phyloP scores from a whole-genome alignment of 176 grass and related monocot genomes.

The Carex littledalei region DNA sequence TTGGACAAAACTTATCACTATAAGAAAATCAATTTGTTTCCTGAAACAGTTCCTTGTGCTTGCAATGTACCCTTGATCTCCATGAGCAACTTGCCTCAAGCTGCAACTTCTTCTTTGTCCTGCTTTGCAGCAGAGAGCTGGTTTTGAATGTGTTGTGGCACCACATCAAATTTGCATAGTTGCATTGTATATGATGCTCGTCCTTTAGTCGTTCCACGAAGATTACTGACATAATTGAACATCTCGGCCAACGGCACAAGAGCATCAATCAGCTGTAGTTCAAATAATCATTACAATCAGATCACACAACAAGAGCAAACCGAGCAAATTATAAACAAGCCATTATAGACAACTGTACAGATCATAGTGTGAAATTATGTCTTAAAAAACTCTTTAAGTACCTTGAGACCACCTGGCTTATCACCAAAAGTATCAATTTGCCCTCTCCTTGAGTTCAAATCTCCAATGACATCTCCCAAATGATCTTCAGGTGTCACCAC shows the following conservation, averaged over 20 bases:
- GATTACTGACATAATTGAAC: conserved; percentile 92
- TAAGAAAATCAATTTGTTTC: conserved; percentile 22
- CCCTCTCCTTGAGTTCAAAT: conserved; percentile 97
- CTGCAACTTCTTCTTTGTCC: conserved; percentile 41
- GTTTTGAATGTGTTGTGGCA: conserved; percentile 81
- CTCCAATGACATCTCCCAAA: conserved; percentile 98
- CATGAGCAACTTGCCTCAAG: conserved; percentile 33
- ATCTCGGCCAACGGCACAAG: conserved; percentile 92
- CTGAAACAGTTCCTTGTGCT: conserved; percentile 27
- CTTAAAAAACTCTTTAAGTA: no score
- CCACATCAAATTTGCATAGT: conserved; percentile 78
- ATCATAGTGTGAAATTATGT: neutral
- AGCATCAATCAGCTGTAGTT: conserved; percentile 62
- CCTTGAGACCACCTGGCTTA: conserved; percentile 95
- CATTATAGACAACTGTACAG: neutral
- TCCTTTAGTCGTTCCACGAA: conserved; percentile 89
- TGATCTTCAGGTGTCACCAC: conserved; percentile 97
- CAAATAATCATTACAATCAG: conserved; percentile 20
- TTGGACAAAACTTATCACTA: conserved; percentile 10
- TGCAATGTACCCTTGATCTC: conserved; percentile 25
- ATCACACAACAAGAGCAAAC: neutral
- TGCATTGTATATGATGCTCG: conserved; percentile 94
- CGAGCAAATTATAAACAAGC: neutral
- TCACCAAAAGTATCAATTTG: conserved; percentile 83
- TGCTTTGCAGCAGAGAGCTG: conserved; percentile 61